Evolutionary conservation across 2,329 filamentous ascomycete species (phyloP).

Genomic region (Aspergillus thermomutatus): DNA sequence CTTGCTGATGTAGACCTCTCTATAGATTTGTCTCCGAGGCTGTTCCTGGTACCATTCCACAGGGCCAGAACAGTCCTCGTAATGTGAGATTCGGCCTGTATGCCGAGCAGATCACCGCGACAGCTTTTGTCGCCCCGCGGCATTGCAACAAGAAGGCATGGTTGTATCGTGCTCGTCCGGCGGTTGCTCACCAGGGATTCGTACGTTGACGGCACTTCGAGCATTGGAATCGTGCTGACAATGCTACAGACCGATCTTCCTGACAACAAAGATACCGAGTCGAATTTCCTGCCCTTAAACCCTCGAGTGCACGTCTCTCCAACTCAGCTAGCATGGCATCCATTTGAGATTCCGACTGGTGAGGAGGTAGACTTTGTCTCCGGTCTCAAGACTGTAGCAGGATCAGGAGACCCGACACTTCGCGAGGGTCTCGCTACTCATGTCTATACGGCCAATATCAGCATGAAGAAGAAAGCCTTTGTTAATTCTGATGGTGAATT

Average conservation of each 20-base stretch:
- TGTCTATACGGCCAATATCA: conserved; percentile 54
- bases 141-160: conserved; percentile 57
- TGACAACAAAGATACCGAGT: conserved; percentile 32
- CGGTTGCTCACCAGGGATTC: conserved; percentile 55
- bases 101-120: conserved; percentile 52
- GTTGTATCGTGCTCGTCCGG: conserved; percentile 57
- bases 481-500: conserved; percentile 64
- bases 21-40: conserved; percentile 35
- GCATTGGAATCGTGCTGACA: conserved; percentile 1
- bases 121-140: conserved; percentile 57
- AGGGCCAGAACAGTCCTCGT: conserved; percentile 37
- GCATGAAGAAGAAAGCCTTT: conserved; percentile 56
- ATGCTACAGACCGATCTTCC: conserved; percentile 46
- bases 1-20: conserved; percentile 23
- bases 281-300: conserved; percentile 40
- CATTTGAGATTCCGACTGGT: conserved; percentile 49
- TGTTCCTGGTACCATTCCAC: conserved; percentile 37
- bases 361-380: conserved; percentile 56
- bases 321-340: conserved; percentile 57
- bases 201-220: conserved; percentile 17
- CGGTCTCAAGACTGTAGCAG: conserved; percentile 52
- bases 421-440: conserved; percentile 56
- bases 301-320: conserved; percentile 54
- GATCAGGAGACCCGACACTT: conserved; percentile 55
- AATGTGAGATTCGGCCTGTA: conserved; percentile 36